phyloP scores from a whole-genome alignment of 2,329 filamentous ascomycete species.

The Fusarium albosuccineum region DNA sequence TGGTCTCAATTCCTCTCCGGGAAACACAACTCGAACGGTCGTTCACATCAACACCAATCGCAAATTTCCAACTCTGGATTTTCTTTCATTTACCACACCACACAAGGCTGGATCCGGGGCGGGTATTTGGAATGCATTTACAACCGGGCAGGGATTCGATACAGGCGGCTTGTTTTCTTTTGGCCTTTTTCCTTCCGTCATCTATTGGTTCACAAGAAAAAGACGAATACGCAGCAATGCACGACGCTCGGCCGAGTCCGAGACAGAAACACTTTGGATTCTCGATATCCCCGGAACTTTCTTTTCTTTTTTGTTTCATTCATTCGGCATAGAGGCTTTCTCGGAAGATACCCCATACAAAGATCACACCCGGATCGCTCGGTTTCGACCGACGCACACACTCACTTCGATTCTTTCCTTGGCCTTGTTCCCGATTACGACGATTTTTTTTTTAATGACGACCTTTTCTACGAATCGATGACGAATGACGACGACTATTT shows the following conservation, averaged over 20 bases:
- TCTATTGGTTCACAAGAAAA: constrained; percentile 57
- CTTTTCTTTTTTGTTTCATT: constrained; percentile 36
- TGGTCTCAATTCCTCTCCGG: constrained; percentile 52
- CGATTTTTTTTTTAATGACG: constrained; percentile 55
- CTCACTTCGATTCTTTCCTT: constrained; percentile 56
- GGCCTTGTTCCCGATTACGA: constrained; percentile 58
- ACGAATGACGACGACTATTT: constrained; percentile 53
- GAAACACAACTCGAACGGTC: constrained; percentile 51
- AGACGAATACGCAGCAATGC: constrained; percentile 76
- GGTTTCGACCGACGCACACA: constrained; percentile 44
- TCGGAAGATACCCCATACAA: constrained; percentile 42
- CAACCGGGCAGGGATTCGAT: constrained; percentile 62
- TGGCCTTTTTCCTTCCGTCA: constrained; percentile 47
- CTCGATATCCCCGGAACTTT: constrained; percentile 51
- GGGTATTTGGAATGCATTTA: constrained; percentile 67
- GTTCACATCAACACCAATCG: constrained; percentile 52
- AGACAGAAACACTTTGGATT: constrained; percentile 61
- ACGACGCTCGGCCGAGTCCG: constrained; percentile 64
- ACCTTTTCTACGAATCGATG: constrained; percentile 56
- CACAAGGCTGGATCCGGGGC: constrained; percentile 68
- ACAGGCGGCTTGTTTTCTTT: constrained; percentile 60
- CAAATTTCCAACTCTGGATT: constrained; percentile 62
- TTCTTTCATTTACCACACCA: constrained; percentile 56
- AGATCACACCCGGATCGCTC: constrained; percentile 26
- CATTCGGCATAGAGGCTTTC: constrained; percentile 47